These are phyloP conservation scores for Fusarium tuaranense DNA, from an alignment of 2,329 filamentous ascomycete genomes.

Conservation along the genomic window DNA sequence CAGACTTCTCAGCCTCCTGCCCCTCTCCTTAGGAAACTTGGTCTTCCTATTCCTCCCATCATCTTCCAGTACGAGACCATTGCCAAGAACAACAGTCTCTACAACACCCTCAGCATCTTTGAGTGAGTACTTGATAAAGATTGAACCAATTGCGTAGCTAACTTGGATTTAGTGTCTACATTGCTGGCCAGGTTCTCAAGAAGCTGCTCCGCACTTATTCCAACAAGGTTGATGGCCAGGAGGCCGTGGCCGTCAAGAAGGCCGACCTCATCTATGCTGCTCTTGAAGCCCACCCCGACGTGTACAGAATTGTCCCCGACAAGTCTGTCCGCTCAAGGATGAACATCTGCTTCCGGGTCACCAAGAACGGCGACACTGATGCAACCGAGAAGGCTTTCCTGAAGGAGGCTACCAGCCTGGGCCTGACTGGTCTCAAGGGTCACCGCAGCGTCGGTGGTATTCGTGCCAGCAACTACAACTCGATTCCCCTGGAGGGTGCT, in stretches of 20 bases:
- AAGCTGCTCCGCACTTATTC: conserved; percentile 75
- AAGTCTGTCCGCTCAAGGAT: conserved; percentile 84
- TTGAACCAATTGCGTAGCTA: conserved; percentile 4
- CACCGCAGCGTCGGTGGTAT: conserved; percentile 81
- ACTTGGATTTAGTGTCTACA: conserved; percentile 73
- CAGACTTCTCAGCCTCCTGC: conserved; percentile 73
- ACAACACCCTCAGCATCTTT: conserved; percentile 96
- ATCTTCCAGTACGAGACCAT: conserved; percentile 87
- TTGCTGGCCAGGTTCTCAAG: conserved; percentile 89
- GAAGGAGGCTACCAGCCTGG: conserved; percentile 73
- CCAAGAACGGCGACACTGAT: conserved; percentile 68
- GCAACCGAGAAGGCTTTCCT: conserved; percentile 85
- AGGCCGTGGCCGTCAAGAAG: conserved; percentile 80
- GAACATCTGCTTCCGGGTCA: conserved; percentile 93
- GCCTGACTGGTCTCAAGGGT: conserved; percentile 86
- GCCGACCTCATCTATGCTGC: conserved; percentile 80
- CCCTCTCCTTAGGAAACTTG: conserved; percentile 77
- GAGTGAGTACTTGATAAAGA: conserved; percentile 61
- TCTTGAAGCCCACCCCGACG: conserved; percentile 77
- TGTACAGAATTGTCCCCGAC: conserved; percentile 84
- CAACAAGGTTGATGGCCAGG: conserved; percentile 80
- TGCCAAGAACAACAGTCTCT: conserved; percentile 93
- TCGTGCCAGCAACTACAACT: conserved; percentile 90
- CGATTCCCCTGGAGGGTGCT: conserved; percentile 75
- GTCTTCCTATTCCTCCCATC: conserved; percentile 81